These are phyloP conservation scores for Acanthamoeba triangularis DNA, from an alignment of 208 protist species.

Conservation along the genomic window DNA sequence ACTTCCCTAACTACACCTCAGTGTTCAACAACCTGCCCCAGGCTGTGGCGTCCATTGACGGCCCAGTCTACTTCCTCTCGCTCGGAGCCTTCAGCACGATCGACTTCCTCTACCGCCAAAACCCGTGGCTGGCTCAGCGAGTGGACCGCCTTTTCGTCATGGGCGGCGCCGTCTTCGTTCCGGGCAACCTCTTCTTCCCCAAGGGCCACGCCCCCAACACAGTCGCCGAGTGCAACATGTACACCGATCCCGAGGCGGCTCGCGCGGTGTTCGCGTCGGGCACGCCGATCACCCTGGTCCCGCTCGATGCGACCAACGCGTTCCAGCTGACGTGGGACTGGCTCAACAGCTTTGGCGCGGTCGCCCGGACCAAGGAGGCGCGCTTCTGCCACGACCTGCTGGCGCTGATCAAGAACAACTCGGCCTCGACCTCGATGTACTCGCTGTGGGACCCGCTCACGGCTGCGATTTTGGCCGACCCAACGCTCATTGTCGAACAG, in stretches of 20 bases:
- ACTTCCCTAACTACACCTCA: not conserved
- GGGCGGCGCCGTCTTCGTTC: not conserved
- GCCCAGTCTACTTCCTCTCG: not conserved
- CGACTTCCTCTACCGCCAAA: not conserved
- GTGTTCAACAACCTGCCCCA: not conserved
- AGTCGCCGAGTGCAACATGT: not conserved
- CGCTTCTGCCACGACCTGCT: not conserved
- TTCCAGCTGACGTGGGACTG: not conserved
- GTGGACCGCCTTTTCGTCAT: not conserved
- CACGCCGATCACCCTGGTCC: not conserved
- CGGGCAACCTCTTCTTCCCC: constrained; percentile 23
- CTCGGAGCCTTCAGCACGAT: not conserved
- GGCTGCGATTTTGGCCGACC: not conserved
- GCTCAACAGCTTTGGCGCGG: not conserved
- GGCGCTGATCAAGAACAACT: not conserved
- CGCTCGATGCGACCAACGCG: not conserved
- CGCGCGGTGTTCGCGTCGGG: not conserved
- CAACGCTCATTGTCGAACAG: not conserved
- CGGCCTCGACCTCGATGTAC: not conserved
- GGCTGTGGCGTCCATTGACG: not conserved
- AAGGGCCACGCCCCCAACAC: not conserved
- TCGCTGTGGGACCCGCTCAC: not conserved
- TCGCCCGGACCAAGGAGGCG: not conserved
- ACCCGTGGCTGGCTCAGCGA: not conserved
- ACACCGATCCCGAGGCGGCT: not conserved